A percentile compares a stretch with the other conserved stretches of the same genome.
phyloP scores from a whole-genome alignment of 176 grass and related monocot species.

The Raddia distichophylla region DNA sequence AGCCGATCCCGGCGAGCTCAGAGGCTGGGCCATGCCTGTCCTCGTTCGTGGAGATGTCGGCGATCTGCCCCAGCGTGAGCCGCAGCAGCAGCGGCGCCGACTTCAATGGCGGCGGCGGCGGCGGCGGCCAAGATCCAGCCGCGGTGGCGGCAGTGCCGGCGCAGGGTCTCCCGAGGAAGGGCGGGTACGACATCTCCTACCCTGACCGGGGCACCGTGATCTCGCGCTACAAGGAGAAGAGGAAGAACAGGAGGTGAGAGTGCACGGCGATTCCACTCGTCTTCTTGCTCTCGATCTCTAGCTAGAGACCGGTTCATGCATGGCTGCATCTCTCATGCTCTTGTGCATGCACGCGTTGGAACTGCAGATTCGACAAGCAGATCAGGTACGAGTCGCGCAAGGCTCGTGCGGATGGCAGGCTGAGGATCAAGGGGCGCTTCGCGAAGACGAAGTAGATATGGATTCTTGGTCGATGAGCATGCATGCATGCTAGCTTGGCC shows the following conservation, averaged over 20 bases:
- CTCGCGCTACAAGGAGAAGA: conserved; percentile 93
- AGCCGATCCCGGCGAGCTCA: conserved; percentile 37
- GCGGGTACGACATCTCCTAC: conserved; percentile 49
- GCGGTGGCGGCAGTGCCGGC: neutral
- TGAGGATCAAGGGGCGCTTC: conserved; percentile 85
- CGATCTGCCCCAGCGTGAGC: conserved; percentile 45
- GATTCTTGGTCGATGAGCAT: neutral
- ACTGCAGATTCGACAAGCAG: conserved; percentile 77
- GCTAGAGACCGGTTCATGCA: neutral
- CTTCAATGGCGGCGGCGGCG: too few relatives aligned
- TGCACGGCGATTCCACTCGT: neutral
- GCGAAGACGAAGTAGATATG: conserved; percentile 45
- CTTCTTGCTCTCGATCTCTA: neutral
- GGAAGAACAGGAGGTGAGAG: conserved; percentile 86
- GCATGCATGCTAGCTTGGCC: neutral
- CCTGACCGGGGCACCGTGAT: conserved; percentile 69
- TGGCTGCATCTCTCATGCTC: neutral
- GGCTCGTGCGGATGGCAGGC: conserved; percentile 69
- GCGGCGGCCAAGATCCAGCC: neutral
- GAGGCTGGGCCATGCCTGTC: conserved; percentile 46
- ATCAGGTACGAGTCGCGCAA: conserved; percentile 92
- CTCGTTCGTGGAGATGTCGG: conserved; percentile 49
- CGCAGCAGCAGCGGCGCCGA: neutral
- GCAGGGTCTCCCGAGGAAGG: conserved; percentile 40
- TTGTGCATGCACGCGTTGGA: neutral